Percentiles rank a stretch among this genome's conserved stretches.
phyloP scores from a whole-genome alignment of 176 grass and related monocot species.

The Otatea glauca region DNA sequence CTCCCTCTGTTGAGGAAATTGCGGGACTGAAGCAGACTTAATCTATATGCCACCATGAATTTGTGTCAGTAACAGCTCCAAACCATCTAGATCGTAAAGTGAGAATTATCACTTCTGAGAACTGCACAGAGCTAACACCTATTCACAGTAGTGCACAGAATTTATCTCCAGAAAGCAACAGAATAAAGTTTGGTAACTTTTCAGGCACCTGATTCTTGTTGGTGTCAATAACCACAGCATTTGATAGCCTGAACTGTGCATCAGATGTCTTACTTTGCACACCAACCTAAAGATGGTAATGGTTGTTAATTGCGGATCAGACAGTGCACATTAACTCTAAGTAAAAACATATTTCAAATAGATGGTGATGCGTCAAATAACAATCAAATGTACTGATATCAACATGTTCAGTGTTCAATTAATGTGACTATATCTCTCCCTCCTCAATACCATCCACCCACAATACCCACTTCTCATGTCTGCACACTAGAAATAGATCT shows the following conservation, averaged over 20 bases:
- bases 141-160: neutral
- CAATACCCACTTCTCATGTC: neutral
- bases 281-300: slow-evolving; percentile 69
- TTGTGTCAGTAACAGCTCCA: slow-evolving; percentile 26
- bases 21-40: slow-evolving; percentile 67
- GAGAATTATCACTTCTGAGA: neutral
- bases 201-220: slow-evolving; percentile 90
- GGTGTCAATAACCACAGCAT: slow-evolving; percentile 78
- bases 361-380: slow-evolving; percentile 9
- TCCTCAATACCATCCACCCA: neutral
- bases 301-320: slow-evolving; percentile 11
- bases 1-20: slow-evolving; percentile 82
- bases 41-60: slow-evolving; percentile 58
- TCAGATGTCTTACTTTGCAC: slow-evolving; percentile 82
- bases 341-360: slow-evolving; percentile 22
- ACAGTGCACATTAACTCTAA: slow-evolving; percentile 32
- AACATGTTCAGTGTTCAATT: neutral
- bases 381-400: slow-evolving; percentile 2
- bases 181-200: neutral
- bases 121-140: neutral
- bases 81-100: slow-evolving; percentile 17
- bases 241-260: slow-evolving; percentile 68
- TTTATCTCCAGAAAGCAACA: slow-evolving; percentile 25
- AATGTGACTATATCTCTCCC: neutral
- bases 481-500: neutral